Base-by-base conservation (phyloP, 2,329 filamentous ascomycete species). In the Colletotrichum sp. region DNA sequence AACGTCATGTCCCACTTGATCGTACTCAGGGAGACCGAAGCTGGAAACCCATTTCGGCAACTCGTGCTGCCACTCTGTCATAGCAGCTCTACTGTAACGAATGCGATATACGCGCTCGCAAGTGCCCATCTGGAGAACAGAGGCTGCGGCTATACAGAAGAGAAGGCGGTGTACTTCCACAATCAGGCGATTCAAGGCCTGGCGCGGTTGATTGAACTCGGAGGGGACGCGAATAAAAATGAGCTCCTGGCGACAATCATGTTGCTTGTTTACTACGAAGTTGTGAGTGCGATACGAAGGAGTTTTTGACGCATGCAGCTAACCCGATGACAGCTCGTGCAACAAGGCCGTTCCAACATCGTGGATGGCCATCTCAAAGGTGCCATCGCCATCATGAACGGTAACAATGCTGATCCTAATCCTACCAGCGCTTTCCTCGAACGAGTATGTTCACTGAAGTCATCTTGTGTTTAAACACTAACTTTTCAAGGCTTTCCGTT, bases 101-200 rank as follows among this genome's bases (percentile, higher is more conserved):
- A 97, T 80, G 95, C 96, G 12, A 94, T 98, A 75, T 96, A 95
- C 74, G 95, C 96, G 1, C 87, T 98, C 9, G 92, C 95, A 1
- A 94, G 94, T 72, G 96, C 96, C 74, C 97, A 98, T 82, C 87
- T 97, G 73, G 94, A 96, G 78, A 95, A 91, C 65, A 85, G 90
- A 30, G 90, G 89, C 3, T 70, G 74, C 15, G 77, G 77, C 6
- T 55, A 76, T 13, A 84, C 91, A 8, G 83, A 88, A 30, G 90
- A 93, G 78, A 89, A 88, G 78, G 91, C 91, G 43, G 82, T 92
- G 2, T 88, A 88, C 76, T 92, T 92, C 76, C 91, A 93, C 77
- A 91, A 89, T 75, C 86, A 87, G 79, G 91, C 91, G 13, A 89
- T 93, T 28, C 88, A 91, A 78, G 90, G 89, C 1, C 82, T 93